These are phyloP conservation scores for Kodamaea arcana DNA, from an alignment of 1,139 yeast genomes.

Conservation along the genomic window DNA sequence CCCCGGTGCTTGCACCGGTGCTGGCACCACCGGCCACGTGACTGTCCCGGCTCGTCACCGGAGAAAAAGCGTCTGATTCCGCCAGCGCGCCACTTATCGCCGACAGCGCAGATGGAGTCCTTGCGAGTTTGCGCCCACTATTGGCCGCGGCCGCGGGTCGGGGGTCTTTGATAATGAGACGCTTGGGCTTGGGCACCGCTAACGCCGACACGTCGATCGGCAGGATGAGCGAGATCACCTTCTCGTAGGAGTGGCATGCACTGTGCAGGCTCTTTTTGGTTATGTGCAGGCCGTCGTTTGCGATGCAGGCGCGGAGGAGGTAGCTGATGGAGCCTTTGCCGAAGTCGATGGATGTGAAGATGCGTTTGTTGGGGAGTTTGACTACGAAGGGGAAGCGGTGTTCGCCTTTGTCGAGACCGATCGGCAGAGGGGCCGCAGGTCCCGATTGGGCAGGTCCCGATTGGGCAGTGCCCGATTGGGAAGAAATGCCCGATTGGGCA, in stretches of 20 bases:
- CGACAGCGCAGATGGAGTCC: slow-evolving; percentile 9
- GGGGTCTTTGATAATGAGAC: slow-evolving; percentile 55
- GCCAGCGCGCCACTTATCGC: slow-evolving; percentile 13
- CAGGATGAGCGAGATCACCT: slow-evolving; percentile 55
- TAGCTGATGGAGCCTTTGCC: slow-evolving; percentile 84
- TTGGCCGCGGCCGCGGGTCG: slow-evolving; percentile 10
- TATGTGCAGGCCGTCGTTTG: slow-evolving; percentile 17
- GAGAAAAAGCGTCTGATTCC: slow-evolving; percentile 28
- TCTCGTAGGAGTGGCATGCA: slow-evolving; percentile 46
- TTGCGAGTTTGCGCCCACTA: neutral
- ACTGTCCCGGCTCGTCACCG: neutral
- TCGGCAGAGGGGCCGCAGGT: too few species aligned
- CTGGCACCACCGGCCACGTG: too few species aligned
- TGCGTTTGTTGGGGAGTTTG: slow-evolving; percentile 64
- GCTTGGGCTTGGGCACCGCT: slow-evolving; percentile 65
- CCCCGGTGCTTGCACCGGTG: too few species aligned
- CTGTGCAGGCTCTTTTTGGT: slow-evolving; percentile 13
- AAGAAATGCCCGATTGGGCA: too few species aligned
- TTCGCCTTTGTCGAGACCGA: slow-evolving; percentile 69
- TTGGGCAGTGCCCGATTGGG: too few species aligned
- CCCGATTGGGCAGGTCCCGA: neutral
- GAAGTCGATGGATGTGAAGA: slow-evolving; percentile 74
- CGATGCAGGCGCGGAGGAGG: slow-evolving; percentile 53
- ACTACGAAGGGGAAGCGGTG: slow-evolving; percentile 86
- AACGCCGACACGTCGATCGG: slow-evolving; percentile 71